phyloP scores from a whole-genome alignment of 1,284 basidiomycete species.

The Amylostereum areolatum region DNA sequence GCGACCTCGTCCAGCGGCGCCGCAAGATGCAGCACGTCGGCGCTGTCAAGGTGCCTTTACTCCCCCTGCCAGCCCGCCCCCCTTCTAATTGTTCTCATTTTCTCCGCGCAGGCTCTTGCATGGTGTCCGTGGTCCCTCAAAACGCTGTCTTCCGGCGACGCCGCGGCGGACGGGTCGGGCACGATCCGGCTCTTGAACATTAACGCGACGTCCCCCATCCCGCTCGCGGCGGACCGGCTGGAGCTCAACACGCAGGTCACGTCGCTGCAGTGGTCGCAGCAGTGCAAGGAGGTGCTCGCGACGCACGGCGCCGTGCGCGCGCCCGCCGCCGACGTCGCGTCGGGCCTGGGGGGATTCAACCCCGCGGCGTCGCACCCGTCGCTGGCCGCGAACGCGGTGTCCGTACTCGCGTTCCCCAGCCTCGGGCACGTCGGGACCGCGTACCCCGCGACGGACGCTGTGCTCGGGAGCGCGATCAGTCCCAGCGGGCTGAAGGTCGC shows the following conservation, averaged over 20 bases:
- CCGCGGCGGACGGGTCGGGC: constrained; percentile 51
- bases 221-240: constrained; percentile 42
- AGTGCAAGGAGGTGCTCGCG: constrained; percentile 84
- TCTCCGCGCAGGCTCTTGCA: constrained; percentile 61
- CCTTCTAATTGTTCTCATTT: background rate
- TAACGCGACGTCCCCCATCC: constrained; percentile 34
- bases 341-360: too few species aligned
- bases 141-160: constrained; percentile 81
- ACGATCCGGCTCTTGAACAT: constrained; percentile 77
- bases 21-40: constrained; percentile 37
- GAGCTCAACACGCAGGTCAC: constrained; percentile 69
- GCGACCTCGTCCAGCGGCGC: constrained; percentile 44
- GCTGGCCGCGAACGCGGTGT: constrained; percentile 11
- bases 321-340: constrained; percentile 15
- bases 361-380: constrained; percentile 7
- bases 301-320: constrained; percentile 67
- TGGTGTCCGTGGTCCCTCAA: constrained; percentile 92
- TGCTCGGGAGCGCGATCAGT: constrained; percentile 41
- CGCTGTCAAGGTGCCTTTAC: constrained; percentile 19
- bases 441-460: constrained; percentile 21
- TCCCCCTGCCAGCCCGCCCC: constrained; percentile 6
- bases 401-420: constrained; percentile 3
- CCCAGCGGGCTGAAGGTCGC: constrained; percentile 42
- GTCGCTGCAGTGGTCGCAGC: constrained; percentile 78
- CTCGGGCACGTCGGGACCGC: too few species aligned